phyloP scores from a whole-genome alignment of 495 filamentous ascomycete species.

The Penicillium paradoxum region DNA sequence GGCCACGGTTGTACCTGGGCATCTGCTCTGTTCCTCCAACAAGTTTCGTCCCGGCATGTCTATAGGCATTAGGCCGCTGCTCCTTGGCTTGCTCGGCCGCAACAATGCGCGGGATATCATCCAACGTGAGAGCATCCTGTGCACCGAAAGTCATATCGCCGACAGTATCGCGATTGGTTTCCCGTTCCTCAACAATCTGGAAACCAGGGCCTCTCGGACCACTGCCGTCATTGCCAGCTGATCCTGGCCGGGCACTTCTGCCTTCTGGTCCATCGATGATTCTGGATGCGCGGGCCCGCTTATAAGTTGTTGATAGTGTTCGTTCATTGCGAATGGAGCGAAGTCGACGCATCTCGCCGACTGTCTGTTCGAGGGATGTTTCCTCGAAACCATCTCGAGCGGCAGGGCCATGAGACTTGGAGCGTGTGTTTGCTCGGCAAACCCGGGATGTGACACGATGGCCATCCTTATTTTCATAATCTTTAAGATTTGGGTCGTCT shows the following conservation, averaged over 20 bases:
- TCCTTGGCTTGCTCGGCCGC: constrained; percentile 93
- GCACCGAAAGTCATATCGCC: constrained; percentile 80
- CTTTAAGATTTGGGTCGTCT: constrained; percentile 70
- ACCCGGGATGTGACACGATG: constrained; percentile 43
- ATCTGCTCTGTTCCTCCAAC: constrained; percentile 58
- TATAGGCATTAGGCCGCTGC: constrained; percentile 79
- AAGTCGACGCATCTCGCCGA: constrained; percentile 87
- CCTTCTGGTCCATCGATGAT: constrained; percentile 92
- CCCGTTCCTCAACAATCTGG: constrained; percentile 84
- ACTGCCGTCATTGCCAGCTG: constrained; percentile 62
- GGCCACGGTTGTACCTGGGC: constrained; percentile 64
- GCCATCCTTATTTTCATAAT: constrained; percentile 63
- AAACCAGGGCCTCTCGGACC: constrained; percentile 56
- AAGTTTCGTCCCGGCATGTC: constrained; percentile 68
- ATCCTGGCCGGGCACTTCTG: constrained; percentile 69
- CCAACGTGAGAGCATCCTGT: constrained; percentile 85
- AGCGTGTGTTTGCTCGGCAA: constrained; percentile 62
- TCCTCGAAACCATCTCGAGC: constrained; percentile 53
- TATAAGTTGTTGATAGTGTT: constrained; percentile 84
- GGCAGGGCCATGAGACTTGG: constrained; percentile 66
- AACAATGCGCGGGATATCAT: constrained; percentile 96
- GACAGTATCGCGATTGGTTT: constrained; percentile 64
- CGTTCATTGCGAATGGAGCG: constrained; percentile 92
- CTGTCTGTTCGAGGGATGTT: constrained; percentile 88
- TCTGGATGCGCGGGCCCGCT: constrained; percentile 81